Percentiles rank a stretch among this genome's conserved stretches.
Evolutionary conservation across 1,139 yeast species (phyloP).

Genomic region (Diutina neorugosa): DNA sequence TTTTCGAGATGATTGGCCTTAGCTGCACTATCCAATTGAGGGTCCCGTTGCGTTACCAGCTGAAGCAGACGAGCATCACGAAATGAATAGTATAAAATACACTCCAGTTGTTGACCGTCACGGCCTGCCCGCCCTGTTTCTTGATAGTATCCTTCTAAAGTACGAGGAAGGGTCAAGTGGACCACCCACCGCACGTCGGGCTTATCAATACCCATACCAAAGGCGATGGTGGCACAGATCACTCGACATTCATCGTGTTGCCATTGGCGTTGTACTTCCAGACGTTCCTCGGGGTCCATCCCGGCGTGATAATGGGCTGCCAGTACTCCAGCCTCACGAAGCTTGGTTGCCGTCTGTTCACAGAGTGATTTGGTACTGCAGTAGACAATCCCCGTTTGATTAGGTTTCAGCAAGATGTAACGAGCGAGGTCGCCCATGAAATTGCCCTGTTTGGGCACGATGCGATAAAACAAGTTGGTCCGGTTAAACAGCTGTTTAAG

Average conservation of each 20-base stretch:
- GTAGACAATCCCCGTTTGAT: constrained; percentile 79
- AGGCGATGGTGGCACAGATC: constrained; percentile 94
- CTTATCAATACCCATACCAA: constrained; percentile 98
- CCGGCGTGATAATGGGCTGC: constrained; percentile 91
- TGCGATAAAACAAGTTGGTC: constrained; percentile 72
- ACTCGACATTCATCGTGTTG: constrained; percentile 60
- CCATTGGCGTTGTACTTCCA: constrained; percentile 67
- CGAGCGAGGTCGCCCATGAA: constrained; percentile 51
- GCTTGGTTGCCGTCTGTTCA: constrained; percentile 62
- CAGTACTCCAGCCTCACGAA: constrained; percentile 47
- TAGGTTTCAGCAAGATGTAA: constrained; percentile 39
- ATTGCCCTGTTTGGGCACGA: constrained; percentile 48
- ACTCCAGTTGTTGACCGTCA: constrained; percentile 74
- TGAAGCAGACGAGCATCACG: constrained; percentile 68
- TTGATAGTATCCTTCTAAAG: constrained; percentile 91
- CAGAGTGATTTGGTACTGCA: constrained; percentile 87
- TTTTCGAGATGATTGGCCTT: constrained; percentile 71
- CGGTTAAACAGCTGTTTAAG: constrained; percentile 80
- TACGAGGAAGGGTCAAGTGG: constrained; percentile 82
- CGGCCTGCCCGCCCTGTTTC: constrained; percentile 99
- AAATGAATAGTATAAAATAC: constrained; percentile 71
- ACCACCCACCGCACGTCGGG: constrained; percentile 89
- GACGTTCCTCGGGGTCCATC: constrained; percentile 66
- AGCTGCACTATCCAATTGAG: constrained; percentile 48
- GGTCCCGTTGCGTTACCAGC: constrained; percentile 67